Evolutionary conservation across 2,329 filamentous ascomycete genomes (phyloP), one percentile per base, ranked within the genome.

Genomic region (Colletotrichum tanaceti): DNA sequence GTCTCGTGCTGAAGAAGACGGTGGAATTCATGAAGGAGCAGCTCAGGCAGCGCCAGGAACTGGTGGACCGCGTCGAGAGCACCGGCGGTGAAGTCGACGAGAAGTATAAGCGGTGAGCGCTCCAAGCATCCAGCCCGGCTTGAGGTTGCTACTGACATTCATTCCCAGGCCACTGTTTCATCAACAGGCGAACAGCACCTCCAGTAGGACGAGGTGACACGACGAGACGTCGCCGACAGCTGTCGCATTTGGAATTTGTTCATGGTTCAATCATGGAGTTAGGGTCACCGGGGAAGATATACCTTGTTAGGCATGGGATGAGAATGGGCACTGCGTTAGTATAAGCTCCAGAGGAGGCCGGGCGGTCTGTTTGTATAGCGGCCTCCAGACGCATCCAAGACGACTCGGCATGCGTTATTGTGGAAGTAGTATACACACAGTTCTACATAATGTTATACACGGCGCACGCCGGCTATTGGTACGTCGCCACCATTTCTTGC

Each of bases 1-100:
- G 92, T 35, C 84, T 93, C 20, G 93, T 97, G n/a, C 84, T 97
- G 24, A 88, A 90, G 71, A 86, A 86, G 72, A 91, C 90, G 0
- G 87, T 91, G 38, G 88, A 90, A 16, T 91, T 85, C 71, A 90
- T 92, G 75, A 83, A 83, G 49, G 80, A 88, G 70, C 83, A 90
- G 75, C 78, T 93, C 10, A 80, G 84, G 55, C 85, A 88, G 75
- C 84, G 90, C 20, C 83, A 86, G 63, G 79, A 82, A 28, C 78
- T 93, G 65, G 82, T 92, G 61, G 80, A 84, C 32, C 81, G 85
- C 69, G 84, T 91, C 47, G 88, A 91, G 73, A 83, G 82, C 55
- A 81, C 83, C 16, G 89, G 89, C 16, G 88, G 88, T 1, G 79
- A 81, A 3, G 86, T 92, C 2, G 80, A 84, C 35, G 79, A 85